Conservation (phyloP, 371 early-diverging fungal genomes). For the Coemansia sp. region DNA sequence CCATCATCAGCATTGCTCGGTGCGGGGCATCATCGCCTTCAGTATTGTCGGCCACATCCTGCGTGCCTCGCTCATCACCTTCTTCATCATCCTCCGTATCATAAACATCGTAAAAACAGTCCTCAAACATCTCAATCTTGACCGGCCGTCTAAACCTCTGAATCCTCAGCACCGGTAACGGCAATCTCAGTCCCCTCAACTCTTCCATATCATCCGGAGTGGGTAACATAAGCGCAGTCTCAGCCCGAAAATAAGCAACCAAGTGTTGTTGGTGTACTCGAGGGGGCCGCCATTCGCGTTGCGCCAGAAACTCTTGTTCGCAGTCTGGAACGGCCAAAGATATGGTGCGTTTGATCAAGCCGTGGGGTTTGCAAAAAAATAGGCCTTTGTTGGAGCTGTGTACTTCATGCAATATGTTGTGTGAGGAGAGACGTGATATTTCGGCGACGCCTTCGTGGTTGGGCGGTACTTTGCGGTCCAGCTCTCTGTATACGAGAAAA, state of each 20-base stretch:
- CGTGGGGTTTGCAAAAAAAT: slow-evolving; percentile 24
- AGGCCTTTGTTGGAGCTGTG: slow-evolving; percentile 47
- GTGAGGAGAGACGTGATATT: background rate
- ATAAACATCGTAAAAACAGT: slow-evolving; percentile 17
- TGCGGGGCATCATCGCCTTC: background rate
- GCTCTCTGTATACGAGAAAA: slow-evolving; percentile 63
- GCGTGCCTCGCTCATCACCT: too few species aligned
- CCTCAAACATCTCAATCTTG: slow-evolving; percentile 7
- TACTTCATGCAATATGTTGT: background rate
- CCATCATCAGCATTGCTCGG: background rate
- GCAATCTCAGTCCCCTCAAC: slow-evolving; percentile 21
- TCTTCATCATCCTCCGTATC: slow-evolving; percentile 32
- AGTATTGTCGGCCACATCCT: background rate
- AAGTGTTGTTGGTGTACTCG: slow-evolving; percentile 42
- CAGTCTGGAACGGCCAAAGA: slow-evolving; percentile 42
- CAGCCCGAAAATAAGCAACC: slow-evolving; percentile 28
- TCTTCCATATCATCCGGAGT: slow-evolving; percentile 45
- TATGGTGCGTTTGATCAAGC: slow-evolving; percentile 50
- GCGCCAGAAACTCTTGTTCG: slow-evolving; percentile 23
- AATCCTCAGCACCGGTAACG: slow-evolving; percentile 24
- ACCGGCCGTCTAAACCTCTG: slow-evolving; percentile 38
- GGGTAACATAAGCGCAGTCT: slow-evolving; percentile 17
- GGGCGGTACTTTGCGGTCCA: slow-evolving; percentile 54
- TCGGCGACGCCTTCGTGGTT: slow-evolving; percentile 34
- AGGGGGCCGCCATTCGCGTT: slow-evolving; percentile 6